Base-by-base conservation (phyloP, 805 yeast genomes). In the Lipomyces yamanashiensis region DNA sequence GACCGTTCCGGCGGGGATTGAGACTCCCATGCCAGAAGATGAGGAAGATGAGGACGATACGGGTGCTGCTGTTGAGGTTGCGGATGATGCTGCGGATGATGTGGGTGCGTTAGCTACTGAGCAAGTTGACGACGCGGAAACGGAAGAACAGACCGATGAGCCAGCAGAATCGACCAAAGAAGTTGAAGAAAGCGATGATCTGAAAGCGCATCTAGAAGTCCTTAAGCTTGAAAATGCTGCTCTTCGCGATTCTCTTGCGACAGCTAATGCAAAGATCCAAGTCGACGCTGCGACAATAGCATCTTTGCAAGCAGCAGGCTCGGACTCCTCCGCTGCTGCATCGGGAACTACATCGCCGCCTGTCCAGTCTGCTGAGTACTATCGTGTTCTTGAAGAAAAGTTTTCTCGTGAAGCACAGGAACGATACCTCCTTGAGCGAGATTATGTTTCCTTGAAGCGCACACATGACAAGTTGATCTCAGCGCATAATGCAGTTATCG, bases 11-110 rank as follows among this genome's bases (percentile, higher is more conserved):
- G 54, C 54, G 7, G 62, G 33, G 57, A 63, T 44, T 21, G 72
- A 66, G 68, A 67, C 65, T 61, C 72, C 56, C 66, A 72, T 60
- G 62, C 70, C 70, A 36, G 75, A 74, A 41, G 71, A 71, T 41
- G 70, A 71, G 36, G 72, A 63, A 28, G 71, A 69, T n/a, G 74
- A 69, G 37, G 86, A 79, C 55, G 84, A 80, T 61, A 81, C 77
- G 19, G 78, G 80, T 61, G 84, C 81, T 37, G 83, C 83, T 56
- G 79, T 82, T 69, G 85, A 62, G 17, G 61, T 47, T 12, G 62
- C 40, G 15, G 59, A 21, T n/a, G 39, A 52, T 9, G 43, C 39
- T n/a, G 45, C 45, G n/a, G 39, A 41, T 39, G 53, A 21, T 17
- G 48, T 43, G 10, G 58, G 13, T 7, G 15, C 1, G 63, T 64